These are phyloP conservation scores for Corinectria fuckeliana DNA, from an alignment of 2,329 filamentous ascomycete genomes.

Conservation along the genomic window DNA sequence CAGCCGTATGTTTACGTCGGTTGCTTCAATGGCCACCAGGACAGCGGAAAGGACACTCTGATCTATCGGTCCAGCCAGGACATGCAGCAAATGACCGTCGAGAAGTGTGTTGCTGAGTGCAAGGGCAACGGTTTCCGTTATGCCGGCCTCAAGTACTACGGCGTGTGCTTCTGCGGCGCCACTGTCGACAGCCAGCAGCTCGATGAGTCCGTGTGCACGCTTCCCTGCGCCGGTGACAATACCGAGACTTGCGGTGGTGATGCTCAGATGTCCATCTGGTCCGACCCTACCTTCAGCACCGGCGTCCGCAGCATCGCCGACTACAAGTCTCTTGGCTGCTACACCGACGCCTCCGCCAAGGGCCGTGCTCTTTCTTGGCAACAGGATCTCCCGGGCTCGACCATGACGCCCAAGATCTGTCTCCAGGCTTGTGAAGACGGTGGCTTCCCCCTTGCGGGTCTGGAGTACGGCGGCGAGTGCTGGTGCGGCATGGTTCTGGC, in stretches of 20 bases:
- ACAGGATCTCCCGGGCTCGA: constrained; percentile 44
- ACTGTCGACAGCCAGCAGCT: constrained; percentile 60
- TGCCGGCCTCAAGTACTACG: constrained; percentile 58
- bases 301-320: constrained; percentile 54
- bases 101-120: constrained; percentile 56
- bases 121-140: constrained; percentile 60
- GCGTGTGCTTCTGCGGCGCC: constrained; percentile 60
- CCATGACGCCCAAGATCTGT: constrained; percentile 52
- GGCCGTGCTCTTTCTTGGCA: constrained; percentile 55
- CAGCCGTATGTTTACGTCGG: constrained; percentile 57
- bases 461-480: constrained; percentile 56
- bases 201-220: constrained; percentile 61
- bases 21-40: constrained; percentile 49
- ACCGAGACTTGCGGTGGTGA: constrained; percentile 56
- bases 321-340: constrained; percentile 70
- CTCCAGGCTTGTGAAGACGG: constrained; percentile 50
- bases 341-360: constrained; percentile 49
- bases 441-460: constrained; percentile 57
- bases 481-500: constrained; percentile 62
- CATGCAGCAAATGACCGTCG: constrained; percentile 52
- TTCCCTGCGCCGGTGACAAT: constrained; percentile 57
- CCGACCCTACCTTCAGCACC: constrained; percentile 56
- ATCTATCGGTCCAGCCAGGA: constrained; percentile 50
- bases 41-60: constrained; percentile 46
- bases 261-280: constrained; percentile 54